Evolutionary conservation across 2,329 filamentous ascomycete genomes (phyloP), one percentile per base, ranked within the genome.

Genomic region (Emmonsiellopsis sp.): DNA sequence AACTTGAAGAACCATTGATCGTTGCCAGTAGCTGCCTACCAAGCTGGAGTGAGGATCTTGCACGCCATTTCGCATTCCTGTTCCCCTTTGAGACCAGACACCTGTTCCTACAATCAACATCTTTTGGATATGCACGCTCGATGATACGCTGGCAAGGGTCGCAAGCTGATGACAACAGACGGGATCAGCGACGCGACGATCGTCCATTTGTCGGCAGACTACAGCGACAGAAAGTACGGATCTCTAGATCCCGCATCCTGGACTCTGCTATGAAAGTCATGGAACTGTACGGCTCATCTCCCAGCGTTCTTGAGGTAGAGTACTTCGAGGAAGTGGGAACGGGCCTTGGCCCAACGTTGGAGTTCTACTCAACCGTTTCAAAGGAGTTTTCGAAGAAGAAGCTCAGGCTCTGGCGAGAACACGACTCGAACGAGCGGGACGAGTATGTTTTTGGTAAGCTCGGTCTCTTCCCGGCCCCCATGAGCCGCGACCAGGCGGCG

Each of bases 301-400:
- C 95, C 55, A 97, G 92, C 67, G 88, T 97, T 31, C 75, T 98
- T 0, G 93, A 98, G 66, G 92, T 98, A 1, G 94, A 98, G 65
- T 98, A 98, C 65, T 98, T 98, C 61, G 93, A 97, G 64, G 93
- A 98, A 72, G 93, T 98, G 20, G 93, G 93, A 54, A 98, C 94
- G 26, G 93, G 93, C 46, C 78, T 98, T 45, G 93, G 93, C 0
- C 93, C 93, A 3, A 98, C 93, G 0, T 79, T 98, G 11, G 93
- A 98, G 67, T 98, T 98, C 68, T 98, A 98, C 71, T 95, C 93
- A 0, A 95, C 89, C 0, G 92, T 97, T 1, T 98, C 93, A 0
- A 93, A 89, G 62, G 93, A 98, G 67, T 97, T 97, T 65, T 92
- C 89, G 0, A 95, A 93, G 77, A 96, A 92, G 79, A 96, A 94